A percentile compares a stretch with the other conserved stretches of the same genome.
These are phyloP conservation scores for Paraleonurus japonicus DNA, from an alignment of 257 asterid species.

Conservation along the genomic window DNA sequence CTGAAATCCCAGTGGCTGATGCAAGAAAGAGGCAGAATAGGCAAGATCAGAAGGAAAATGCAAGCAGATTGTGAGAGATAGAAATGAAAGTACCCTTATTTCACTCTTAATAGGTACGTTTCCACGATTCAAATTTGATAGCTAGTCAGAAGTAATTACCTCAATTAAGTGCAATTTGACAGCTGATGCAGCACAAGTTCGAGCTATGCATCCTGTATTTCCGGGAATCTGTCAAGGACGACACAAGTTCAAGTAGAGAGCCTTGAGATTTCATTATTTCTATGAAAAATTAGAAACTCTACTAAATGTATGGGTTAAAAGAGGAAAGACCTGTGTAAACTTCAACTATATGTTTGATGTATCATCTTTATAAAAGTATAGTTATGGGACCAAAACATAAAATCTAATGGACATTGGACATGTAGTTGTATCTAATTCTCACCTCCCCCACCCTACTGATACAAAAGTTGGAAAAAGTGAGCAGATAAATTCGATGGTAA, in stretches of 20 bases:
- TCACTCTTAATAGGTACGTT: background rate
- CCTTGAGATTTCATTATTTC: conserved; percentile 13
- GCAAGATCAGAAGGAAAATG: conserved; percentile 15
- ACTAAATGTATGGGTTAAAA: conserved; percentile 12
- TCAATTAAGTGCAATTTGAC: conserved; percentile 88
- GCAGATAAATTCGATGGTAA: background rate
- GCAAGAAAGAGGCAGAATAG: conserved; percentile 17
- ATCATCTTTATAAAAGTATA: background rate
- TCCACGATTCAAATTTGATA: background rate
- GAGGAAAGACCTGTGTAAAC: background rate
- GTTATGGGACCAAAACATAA: background rate
- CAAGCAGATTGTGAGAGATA: background rate
- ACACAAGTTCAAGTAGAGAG: conserved; percentile 29
- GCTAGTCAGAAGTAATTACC: conserved; percentile 36
- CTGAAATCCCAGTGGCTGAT: conserved; percentile 93
- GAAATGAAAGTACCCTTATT: background rate
- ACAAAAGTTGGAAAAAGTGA: background rate
- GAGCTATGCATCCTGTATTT: conserved; percentile 91
- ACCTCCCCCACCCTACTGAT: background rate
- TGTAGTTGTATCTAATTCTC: background rate
- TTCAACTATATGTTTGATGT: background rate
- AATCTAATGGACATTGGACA: no score
- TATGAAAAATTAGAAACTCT: background rate
- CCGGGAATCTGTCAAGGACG: conserved; percentile 79
- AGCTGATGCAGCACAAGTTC: conserved; percentile 95